Evolutionary conservation across 176 grass and related monocot genomes (phyloP), one percentile per base, ranked within the genome.

Genomic region (Raddia guianensis): DNA sequence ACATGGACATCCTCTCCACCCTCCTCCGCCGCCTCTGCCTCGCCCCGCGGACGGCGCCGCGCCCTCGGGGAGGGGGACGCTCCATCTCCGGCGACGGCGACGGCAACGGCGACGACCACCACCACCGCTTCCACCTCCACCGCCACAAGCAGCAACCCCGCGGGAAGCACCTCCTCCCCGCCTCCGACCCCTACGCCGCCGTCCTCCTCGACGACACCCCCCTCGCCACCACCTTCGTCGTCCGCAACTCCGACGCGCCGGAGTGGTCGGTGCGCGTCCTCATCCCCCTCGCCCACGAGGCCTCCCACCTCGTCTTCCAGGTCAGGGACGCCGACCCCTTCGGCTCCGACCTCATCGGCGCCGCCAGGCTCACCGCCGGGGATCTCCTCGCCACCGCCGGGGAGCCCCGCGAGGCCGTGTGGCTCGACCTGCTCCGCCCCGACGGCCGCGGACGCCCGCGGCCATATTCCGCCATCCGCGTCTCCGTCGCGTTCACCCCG

Each of bases 331-430:
- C 80, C 6, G 94, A 97, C 64, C 63, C 87, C 2, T 86, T 94
- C 73, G 94, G 91, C 52, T 86, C 91, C 40, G 86, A 97, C 63
- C 73, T 90, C 87, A 92, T 97, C 53, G 91, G 94, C 76, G 45
- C 1, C 19, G 89, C 89, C 27, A 19, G 11, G 2, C 64, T 97
- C 46, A 13, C 89, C 37, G 82, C 87, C 15, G 43, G 46, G 2
- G 0, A 0, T 0, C 4, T 97, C 44, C 75, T 83, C 72, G 33
- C 62, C 16, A 1, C 74, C 1, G 2, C 48, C 2, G 79, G 8
- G 8, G 5, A 3, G 11, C 65, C 70, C 40, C 68, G 55, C 16
- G 46, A 0, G 4, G 47, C 12, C 2, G 12, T 2, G 9, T 75
- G 55, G 61, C 42, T 97, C 12, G 8, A 21, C 0, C 68, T 97